Percentiles rank a stretch among this genome's conserved stretches.
Conservation (phyloP, 2,329 filamentous ascomycete genomes). For the Clonostachys byssicola region DNA sequence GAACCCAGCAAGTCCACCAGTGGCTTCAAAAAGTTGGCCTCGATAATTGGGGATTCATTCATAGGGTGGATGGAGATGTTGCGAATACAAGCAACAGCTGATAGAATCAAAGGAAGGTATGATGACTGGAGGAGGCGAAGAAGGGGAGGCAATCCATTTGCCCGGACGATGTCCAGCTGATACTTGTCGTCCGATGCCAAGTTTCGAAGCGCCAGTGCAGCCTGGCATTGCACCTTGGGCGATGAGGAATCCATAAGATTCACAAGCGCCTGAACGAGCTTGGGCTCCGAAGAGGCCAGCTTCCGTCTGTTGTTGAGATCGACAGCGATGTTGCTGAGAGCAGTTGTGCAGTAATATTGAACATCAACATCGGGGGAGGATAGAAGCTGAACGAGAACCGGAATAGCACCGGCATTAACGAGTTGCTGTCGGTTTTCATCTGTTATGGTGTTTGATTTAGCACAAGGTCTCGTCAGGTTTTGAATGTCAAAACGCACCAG, state of each 20-base stretch:
- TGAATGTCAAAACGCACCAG: slow-evolving; percentile 56
- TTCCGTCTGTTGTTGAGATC: slow-evolving; percentile 88
- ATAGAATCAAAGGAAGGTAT: slow-evolving; percentile 92
- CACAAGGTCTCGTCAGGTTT: not conserved
- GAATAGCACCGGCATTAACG: slow-evolving; percentile 95
- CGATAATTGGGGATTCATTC: slow-evolving; percentile 98
- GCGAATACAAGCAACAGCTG: slow-evolving; percentile 94
- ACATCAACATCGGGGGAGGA: slow-evolving; percentile 94
- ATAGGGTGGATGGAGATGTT: slow-evolving; percentile 98
- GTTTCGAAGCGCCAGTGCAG: slow-evolving; percentile 88
- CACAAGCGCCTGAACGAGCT: slow-evolving; percentile 89
- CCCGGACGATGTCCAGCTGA: slow-evolving; percentile 93
- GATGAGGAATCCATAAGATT: slow-evolving; percentile 97
- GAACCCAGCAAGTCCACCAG: slow-evolving; percentile 90
- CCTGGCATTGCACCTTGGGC: slow-evolving; percentile 96
- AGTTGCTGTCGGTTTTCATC: slow-evolving; percentile 98
- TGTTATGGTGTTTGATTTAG: slow-evolving; percentile 23
- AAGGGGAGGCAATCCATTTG: slow-evolving; percentile 78
- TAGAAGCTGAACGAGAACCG: slow-evolving; percentile 90
- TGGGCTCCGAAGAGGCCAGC: slow-evolving; percentile 84
- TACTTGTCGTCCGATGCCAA: slow-evolving; percentile 98
- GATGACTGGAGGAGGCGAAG: slow-evolving; percentile 90
- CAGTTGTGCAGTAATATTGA: slow-evolving; percentile 98
- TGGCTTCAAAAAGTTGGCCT: slow-evolving; percentile 91
- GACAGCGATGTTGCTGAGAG: slow-evolving; percentile 96